Evolutionary conservation across 805 yeast genomes (phyloP).

Genomic region (Cyberlindnera suaveolens): DNA sequence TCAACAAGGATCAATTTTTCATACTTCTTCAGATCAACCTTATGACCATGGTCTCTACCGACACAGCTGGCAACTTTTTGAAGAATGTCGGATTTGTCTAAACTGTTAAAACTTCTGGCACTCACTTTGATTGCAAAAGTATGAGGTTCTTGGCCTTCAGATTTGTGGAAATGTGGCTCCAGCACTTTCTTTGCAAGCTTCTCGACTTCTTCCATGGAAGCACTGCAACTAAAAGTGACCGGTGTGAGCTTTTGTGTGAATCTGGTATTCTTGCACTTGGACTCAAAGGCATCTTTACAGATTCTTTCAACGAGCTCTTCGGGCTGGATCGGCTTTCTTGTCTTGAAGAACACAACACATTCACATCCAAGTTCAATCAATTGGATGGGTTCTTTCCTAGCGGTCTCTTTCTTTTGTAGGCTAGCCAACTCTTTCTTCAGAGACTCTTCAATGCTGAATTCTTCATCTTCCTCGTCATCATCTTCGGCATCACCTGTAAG

Average conservation of each 20-base stretch:
- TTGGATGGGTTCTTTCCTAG: slow-evolving; percentile 41
- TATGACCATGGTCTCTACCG: slow-evolving; percentile 64
- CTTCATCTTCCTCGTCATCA: slow-evolving; percentile 24
- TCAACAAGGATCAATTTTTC: slow-evolving; percentile 79
- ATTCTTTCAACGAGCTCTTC: slow-evolving; percentile 59
- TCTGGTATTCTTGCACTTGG: slow-evolving; percentile 53
- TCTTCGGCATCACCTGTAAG: slow-evolving; percentile 12
- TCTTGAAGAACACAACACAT: slow-evolving; percentile 80
- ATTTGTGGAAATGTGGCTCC: slow-evolving; percentile 59
- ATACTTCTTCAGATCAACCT: slow-evolving; percentile 72
- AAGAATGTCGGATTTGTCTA: slow-evolving; percentile 70
- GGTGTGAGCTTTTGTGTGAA: slow-evolving; percentile 81
- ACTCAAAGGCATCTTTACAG: slow-evolving; percentile 51
- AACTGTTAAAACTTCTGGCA: slow-evolving; percentile 68
- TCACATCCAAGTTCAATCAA: slow-evolving; percentile 69
- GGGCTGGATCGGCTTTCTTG: slow-evolving; percentile 74
- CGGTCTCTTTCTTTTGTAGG: slow-evolving; percentile 29
- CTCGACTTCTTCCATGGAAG: slow-evolving; percentile 60
- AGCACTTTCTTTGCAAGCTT: slow-evolving; percentile 56
- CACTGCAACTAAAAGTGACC: slow-evolving; percentile 65
- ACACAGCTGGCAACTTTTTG: slow-evolving; percentile 64
- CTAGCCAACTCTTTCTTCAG: slow-evolving; percentile 65
- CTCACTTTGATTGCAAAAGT: slow-evolving; percentile 78
- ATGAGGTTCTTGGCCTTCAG: slow-evolving; percentile 28
- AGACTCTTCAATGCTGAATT: slow-evolving; percentile 66